A percentile compares a stretch with the other conserved stretches of the same genome.
phyloP scores from a whole-genome alignment of 1,139 yeast species.

The Suhomyces kunorum region DNA sequence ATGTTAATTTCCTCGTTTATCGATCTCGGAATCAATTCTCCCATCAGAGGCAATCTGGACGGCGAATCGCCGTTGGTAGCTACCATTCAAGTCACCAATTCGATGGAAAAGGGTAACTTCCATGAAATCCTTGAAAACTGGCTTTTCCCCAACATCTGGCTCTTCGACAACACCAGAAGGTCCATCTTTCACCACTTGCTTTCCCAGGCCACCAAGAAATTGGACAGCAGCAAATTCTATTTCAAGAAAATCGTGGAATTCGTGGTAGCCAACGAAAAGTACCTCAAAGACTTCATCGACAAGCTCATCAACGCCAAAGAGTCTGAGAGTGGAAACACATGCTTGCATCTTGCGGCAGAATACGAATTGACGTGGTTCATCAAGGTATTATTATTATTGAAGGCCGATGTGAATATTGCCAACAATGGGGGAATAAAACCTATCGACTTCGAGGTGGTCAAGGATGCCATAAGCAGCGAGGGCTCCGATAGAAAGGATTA shows the following conservation, averaged over 20 bases:
- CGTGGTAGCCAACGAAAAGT: constrained; percentile 58
- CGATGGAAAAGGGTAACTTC: constrained; percentile 50
- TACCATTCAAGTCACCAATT: constrained; percentile 44
- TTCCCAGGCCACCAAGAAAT: constrained; percentile 30
- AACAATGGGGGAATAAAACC: constrained; percentile 88
- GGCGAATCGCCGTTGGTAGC: constrained; percentile 49
- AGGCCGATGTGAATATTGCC: constrained; percentile 77
- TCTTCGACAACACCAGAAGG: constrained; percentile 37
- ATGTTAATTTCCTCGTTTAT: constrained; percentile 41
- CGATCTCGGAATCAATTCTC: constrained; percentile 39
- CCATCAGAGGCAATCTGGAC: constrained; percentile 41
- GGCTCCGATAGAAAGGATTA: constrained; percentile 16
- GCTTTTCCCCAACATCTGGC: constrained; percentile 43
- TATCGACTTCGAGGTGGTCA: constrained; percentile 74
- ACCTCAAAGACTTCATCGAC: constrained; percentile 61
- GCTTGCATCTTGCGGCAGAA: constrained; percentile 87
- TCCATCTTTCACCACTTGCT: constrained; percentile 42
- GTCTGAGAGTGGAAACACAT: constrained; percentile 76
- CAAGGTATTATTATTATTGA: constrained; percentile 76
- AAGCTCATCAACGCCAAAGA: constrained; percentile 78
- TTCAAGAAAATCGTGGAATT: constrained; percentile 76
- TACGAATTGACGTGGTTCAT: constrained; percentile 81
- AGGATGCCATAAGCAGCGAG: constrained; percentile 25
- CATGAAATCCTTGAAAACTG: constrained; percentile 32
- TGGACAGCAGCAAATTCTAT: constrained; percentile 59